phyloP scores from a whole-genome alignment of 345 rosid species.

The Bruguiera sexangula region DNA sequence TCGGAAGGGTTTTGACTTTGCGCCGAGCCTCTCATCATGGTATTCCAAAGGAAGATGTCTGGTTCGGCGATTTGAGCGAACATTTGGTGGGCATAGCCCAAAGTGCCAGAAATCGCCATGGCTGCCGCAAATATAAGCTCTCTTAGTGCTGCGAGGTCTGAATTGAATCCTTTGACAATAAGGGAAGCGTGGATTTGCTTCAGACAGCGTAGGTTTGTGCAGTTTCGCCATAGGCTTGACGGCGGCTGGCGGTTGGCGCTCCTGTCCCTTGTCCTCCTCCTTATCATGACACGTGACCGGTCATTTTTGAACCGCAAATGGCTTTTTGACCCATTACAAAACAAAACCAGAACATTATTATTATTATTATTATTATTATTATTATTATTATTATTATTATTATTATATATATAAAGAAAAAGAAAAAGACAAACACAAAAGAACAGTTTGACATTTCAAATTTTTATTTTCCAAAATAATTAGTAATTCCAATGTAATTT shows the following conservation, averaged over 20 bases:
- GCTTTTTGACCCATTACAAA: no score
- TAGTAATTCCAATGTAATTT: no score
- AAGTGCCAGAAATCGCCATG: constrained; percentile 39
- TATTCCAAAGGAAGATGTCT: constrained; percentile 57
- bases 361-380: no score
- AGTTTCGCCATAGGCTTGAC: constrained; percentile 50
- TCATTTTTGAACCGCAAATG: no score
- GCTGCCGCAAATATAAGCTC: constrained; percentile 51
- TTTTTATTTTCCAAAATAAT: no score
- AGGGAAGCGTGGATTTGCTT: constrained; percentile 59
- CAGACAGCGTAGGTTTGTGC: constrained; percentile 40
- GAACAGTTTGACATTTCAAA: no score
- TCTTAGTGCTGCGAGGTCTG: constrained; percentile 39
- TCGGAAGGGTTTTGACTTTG: constrained; percentile 42
- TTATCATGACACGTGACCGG: constrained; percentile 28
- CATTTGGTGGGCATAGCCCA: constrained; percentile 52
- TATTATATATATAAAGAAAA: no score
- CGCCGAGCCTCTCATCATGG: constrained; percentile 58
- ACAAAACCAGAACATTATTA: no score
- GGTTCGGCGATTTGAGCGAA: constrained; percentile 53
- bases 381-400: no score
- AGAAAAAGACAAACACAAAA: no score
- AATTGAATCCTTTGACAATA: constrained; percentile 49
- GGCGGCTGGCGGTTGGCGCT: constrained; percentile 38
- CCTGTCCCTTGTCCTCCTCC: constrained; percentile 49